Evolutionary conservation across 2,329 filamentous ascomycete genomes (phyloP).

Genomic region (Davidsoniella eucalypti): DNA sequence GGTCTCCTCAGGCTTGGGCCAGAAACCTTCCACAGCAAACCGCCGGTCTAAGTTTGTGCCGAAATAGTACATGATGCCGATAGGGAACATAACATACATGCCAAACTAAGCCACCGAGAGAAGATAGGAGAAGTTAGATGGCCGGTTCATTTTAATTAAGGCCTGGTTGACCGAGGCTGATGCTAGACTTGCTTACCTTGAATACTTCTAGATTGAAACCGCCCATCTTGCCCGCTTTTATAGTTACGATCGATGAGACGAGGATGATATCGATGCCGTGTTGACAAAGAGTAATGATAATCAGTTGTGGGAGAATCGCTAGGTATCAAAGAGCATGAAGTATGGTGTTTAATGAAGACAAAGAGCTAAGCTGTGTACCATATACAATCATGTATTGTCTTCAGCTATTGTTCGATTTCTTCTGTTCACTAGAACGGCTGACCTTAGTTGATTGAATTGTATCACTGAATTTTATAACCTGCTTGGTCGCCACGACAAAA

Average conservation of each 20-base stretch:
- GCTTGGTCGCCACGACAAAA: no score
- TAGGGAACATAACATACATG: conserved; percentile 97
- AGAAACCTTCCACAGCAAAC: conserved; percentile 82
- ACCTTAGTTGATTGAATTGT: not conserved
- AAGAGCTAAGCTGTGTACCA: no score
- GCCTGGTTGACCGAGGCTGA: not conserved
- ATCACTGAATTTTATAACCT: no score
- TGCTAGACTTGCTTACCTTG: conserved; percentile 44
- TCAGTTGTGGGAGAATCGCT: not conserved
- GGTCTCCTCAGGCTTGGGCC: conserved; percentile 67
- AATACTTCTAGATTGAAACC: conserved; percentile 87
- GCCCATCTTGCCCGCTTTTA: conserved; percentile 35
- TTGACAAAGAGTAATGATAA: not conserved
- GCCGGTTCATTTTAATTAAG: not conserved
- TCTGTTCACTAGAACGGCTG: no score
- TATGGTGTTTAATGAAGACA: no score
- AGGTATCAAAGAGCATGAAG: no score
- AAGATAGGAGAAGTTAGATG: not conserved
- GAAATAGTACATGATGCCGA: conserved; percentile 99
- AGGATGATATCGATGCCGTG: conserved; percentile 13
- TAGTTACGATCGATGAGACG: not conserved
- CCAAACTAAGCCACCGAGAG: conserved; percentile 52
- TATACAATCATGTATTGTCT: no score
- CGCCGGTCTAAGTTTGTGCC: conserved; percentile 91
- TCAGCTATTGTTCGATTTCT: no score